phyloP scores from a whole-genome alignment of 2,329 filamentous ascomycete species.

The Aspergillus intermedius region DNA sequence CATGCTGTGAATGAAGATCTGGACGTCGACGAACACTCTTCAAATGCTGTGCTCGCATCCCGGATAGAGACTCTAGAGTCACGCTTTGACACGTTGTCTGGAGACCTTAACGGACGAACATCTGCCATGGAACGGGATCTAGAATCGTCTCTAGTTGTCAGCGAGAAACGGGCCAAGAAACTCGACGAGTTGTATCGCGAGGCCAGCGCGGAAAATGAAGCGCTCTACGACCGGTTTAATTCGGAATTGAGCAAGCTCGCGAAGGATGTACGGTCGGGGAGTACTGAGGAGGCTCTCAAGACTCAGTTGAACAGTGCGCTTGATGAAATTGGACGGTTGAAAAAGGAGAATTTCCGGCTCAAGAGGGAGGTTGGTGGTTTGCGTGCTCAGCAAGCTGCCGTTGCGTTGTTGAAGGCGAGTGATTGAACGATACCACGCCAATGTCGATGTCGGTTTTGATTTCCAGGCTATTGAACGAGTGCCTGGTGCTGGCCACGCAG shows the following conservation, averaged over 20 bases:
- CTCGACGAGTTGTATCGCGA: conserved; percentile 88
- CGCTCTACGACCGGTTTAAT: conserved; percentile 87
- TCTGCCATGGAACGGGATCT: conserved; percentile 63
- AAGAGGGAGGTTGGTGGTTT: conserved; percentile 75
- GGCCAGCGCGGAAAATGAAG: conserved; percentile 81
- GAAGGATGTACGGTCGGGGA: conserved; percentile 65
- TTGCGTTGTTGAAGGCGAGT: conserved; percentile 24
- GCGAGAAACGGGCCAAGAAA: conserved; percentile 70
- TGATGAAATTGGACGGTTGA: conserved; percentile 69
- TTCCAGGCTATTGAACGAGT: conserved; percentile 1
- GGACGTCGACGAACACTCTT: conserved; percentile 9
- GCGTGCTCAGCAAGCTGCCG: conserved; percentile 43
- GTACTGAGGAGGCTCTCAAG: conserved; percentile 73
- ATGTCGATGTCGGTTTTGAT: conserved; percentile 1
- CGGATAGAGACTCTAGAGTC: conserved; percentile 63
- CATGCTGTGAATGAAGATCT: conserved; percentile 26
- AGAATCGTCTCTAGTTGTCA: conserved; percentile 62
- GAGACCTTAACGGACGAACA: conserved; percentile 56
- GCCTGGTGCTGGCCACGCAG: conserved; percentile 6
- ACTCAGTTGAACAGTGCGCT: conserved; percentile 63
- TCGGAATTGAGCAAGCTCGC: conserved; percentile 80
- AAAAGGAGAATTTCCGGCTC: conserved; percentile 78
- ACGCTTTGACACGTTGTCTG: conserved; percentile 54
- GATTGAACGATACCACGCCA: conserved; percentile 15
- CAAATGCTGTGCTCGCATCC: conserved; percentile 28